Percentiles rank a stretch among this genome's conserved stretches.
phyloP scores from a whole-genome alignment of 805 yeast species.

The Saccharomycopsis microspora region DNA sequence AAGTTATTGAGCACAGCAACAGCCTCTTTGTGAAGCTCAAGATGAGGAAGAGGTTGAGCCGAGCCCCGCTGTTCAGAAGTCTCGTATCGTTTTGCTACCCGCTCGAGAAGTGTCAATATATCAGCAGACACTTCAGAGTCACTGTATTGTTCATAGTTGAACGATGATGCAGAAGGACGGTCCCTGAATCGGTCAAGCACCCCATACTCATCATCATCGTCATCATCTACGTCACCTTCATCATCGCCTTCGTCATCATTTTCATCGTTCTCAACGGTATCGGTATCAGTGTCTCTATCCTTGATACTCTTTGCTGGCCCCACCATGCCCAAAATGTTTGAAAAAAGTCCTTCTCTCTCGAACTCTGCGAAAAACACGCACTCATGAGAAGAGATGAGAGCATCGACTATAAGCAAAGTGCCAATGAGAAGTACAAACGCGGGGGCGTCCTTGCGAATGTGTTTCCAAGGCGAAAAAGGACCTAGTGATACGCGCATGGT shows the following conservation, averaged over 20 bases:
- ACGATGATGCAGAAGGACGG: no score
- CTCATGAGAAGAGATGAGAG: conserved; percentile 23
- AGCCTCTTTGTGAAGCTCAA: conserved; percentile 3
- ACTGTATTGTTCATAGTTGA: no score
- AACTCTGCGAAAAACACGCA: conserved; percentile 33
- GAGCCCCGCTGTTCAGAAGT: not conserved
- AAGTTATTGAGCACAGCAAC: conserved; percentile 16
- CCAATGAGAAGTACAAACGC: conserved; percentile 8
- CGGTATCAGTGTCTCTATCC: conserved; percentile 18
- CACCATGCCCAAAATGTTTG: conserved; percentile 32
- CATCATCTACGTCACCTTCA: conserved; percentile 18
- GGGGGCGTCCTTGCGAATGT: conserved; percentile 1
- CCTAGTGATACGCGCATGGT: not conserved
- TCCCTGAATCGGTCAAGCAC: not conserved
- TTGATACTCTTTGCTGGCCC: conserved; percentile 19
- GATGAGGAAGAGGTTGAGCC: not conserved
- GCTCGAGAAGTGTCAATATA: not conserved
- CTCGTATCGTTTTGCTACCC: not conserved
- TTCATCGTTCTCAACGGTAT: conserved; percentile 15
- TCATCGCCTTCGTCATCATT: conserved; percentile 5
- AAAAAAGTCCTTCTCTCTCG: conserved; percentile 63
- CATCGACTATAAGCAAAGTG: conserved; percentile 27
- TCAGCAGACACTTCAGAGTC: no score
- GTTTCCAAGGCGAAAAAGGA: not conserved
- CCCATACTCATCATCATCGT: conserved; percentile 17